phyloP scores from a whole-genome alignment of 2,329 filamentous ascomycete genomes.

The Fusarium caatingaense region DNA sequence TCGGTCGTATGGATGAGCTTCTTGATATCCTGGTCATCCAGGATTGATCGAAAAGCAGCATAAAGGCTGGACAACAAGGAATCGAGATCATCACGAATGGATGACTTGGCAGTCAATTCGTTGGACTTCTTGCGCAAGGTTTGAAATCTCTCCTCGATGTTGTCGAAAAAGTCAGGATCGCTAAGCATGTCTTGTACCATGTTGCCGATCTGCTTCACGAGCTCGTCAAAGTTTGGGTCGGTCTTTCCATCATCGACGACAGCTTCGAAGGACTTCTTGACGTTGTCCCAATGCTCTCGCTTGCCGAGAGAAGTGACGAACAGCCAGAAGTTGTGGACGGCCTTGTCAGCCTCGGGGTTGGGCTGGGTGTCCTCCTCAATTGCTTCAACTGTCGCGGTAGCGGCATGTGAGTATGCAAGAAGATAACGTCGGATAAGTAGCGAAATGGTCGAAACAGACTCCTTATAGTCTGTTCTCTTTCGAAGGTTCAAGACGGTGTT shows the following conservation, averaged over 20 bases:
- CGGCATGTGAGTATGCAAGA: slow-evolving; percentile 78
- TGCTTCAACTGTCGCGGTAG: slow-evolving; percentile 73
- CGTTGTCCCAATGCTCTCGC: slow-evolving; percentile 76
- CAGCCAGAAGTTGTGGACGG: slow-evolving; percentile 82
- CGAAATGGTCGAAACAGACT: slow-evolving; percentile 84
- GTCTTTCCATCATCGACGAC: slow-evolving; percentile 79
- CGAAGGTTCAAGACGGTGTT: slow-evolving; percentile 79
- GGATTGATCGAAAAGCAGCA: slow-evolving; percentile 73
- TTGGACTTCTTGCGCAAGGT: slow-evolving; percentile 66
- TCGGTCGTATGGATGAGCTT: slow-evolving; percentile 74
- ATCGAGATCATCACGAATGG: slow-evolving; percentile 78
- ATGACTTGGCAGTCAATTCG: slow-evolving; percentile 74
- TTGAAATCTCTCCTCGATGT: slow-evolving; percentile 68
- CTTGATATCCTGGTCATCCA: slow-evolving; percentile 77
- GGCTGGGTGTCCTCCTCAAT: slow-evolving; percentile 77
- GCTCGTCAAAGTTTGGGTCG: slow-evolving; percentile 83
- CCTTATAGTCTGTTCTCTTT: slow-evolving; percentile 82
- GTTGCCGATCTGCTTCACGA: slow-evolving; percentile 78
- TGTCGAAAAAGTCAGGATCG: slow-evolving; percentile 86
- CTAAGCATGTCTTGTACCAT: slow-evolving; percentile 84
- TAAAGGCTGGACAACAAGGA: slow-evolving; percentile 76
- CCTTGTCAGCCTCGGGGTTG: slow-evolving; percentile 80
- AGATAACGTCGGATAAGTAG: slow-evolving; percentile 83
- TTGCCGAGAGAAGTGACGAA: slow-evolving; percentile 85
- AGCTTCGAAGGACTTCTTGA: slow-evolving; percentile 74